Evolutionary conservation across 371 early-diverging fungal genomes (phyloP), one percentile per base, ranked within the genome.

Genomic region (Rhizopus sp.): DNA sequence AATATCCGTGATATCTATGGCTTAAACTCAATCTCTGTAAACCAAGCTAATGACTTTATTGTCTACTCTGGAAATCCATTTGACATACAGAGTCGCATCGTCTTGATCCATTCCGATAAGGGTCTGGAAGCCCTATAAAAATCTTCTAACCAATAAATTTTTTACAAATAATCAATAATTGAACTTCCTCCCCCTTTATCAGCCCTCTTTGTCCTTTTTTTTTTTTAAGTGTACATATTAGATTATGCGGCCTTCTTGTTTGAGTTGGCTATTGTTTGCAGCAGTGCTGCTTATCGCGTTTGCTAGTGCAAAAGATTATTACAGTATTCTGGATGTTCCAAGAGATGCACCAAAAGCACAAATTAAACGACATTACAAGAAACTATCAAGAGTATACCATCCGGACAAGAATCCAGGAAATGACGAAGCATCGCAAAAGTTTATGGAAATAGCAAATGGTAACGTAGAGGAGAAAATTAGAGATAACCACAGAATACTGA

Each of bases 371-470:
- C 92, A 93, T 41, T 99, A 93, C 79, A 90, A 91, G 57, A 88
- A 87, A 59, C 77, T 98, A 57, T 87, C 90, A 54, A 90, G 85
- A 63, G 91, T 89, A 68, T 92, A 89, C 66, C 93, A 94, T 60
- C 93, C 93, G 0, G 98, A 97, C 73, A 95, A 96, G 83, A 94
- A 95, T 71, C 92, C 88, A 8, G 91, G 89, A 34, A 84, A 91
- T 64, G 57, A 68, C 39, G 40, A 57, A 3, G 92, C 94, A 4
- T 88, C 93, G 55, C 87, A 85, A 48, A 95, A 94, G 72, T 98
- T 98, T 66, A 87, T 96, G 59, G 93, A 95, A 71, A 72, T 97
- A 5, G 86, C 96, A 4, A 77, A 94, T 77, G 94, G 92, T 89
- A 23, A 3, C 7, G 30, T 23, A 52, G 7, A 33, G 1, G 17